Evolutionary conservation across 179 eudicot genomes (phyloP), one percentile per base, ranked within the genome.

Genomic region (Silene noctiflora): DNA sequence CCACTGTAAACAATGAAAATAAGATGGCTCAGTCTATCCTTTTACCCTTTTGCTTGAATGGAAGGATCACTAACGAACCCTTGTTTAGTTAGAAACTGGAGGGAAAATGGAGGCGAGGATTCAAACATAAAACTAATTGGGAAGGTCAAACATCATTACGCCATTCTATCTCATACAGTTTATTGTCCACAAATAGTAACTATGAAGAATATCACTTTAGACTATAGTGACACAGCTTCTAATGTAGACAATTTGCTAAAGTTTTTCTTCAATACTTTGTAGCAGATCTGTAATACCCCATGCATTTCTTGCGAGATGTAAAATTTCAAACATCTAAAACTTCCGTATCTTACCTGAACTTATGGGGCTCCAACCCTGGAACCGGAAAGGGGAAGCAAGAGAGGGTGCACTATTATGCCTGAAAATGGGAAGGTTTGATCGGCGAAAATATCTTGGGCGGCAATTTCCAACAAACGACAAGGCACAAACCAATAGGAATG

Each of bases 321-420:
- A 27, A 56, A 16, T 25, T 13, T 51, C 55, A 31, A 13, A 39
- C 63, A 31, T 35, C 64, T 25, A 44, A 61, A 17, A 68, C 3
- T 0, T n/a, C 6, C 62, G 63, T 75, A 77, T 64, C 70, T 79
- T 87, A 93, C 99, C 98, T 79, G 92, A 75, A 82, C 53, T 88
- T 13, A 87, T 75, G 79, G 91, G 87, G 81, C 93, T 91, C 98
- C 98, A 95, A 8, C 87, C 85, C 78, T 76, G 88, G 76, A 92
- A 84, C 66, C 86, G 82, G 72, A 90, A 91, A 80, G 92, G 91
- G 60, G 92, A 80, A 16, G 95, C 80, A 42, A 87, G 83, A 13
- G 89, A 74, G 51, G 94, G 78, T 6, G 81, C 85, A 84, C 84
- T 90, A 76, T 83, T 88, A 67, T 86, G 96, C 85, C 89, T 83